Conservation (phyloP, 2,329 filamentous ascomycete genomes). For the Rhynchosporium agropyri region DNA sequence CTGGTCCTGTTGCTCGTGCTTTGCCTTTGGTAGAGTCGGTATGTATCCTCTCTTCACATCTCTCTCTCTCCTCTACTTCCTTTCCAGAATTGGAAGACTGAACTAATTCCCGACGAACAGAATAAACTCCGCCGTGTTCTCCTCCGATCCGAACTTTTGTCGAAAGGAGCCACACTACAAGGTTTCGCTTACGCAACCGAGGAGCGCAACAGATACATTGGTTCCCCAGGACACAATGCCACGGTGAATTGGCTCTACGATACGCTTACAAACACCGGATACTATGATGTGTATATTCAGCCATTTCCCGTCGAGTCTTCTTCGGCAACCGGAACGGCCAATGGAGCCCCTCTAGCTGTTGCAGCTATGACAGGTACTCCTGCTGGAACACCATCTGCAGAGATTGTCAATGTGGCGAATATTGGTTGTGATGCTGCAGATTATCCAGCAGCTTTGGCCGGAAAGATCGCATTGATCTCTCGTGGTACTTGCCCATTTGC, state of each 20-base stretch:
- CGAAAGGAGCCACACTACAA: conserved; percentile 26
- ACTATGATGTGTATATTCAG: conserved; percentile 32
- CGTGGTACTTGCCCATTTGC: conserved; percentile 73
- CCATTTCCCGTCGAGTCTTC: conserved; percentile 23
- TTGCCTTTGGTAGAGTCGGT: conserved; percentile 31
- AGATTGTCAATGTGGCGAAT: conserved; percentile 30
- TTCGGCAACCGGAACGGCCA: conserved; percentile 21
- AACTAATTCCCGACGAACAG: conserved; percentile 13
- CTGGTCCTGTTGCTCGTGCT: conserved; percentile 12
- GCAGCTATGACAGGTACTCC: conserved; percentile 27
- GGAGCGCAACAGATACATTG: conserved; percentile 29
- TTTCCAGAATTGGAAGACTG: neutral
- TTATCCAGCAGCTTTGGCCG: conserved; percentile 59
- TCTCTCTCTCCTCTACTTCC: neutral
- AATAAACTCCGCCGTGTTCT: conserved; percentile 28
- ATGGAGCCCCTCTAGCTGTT: conserved; percentile 17
- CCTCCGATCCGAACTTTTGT: conserved; percentile 24
- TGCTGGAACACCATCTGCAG: conserved; percentile 21
- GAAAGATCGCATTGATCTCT: conserved; percentile 69
- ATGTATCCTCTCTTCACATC: neutral
- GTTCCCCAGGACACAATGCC: conserved; percentile 42
- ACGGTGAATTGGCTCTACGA: conserved; percentile 50
- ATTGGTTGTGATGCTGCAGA: conserved; percentile 48
- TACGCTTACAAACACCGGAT: conserved; percentile 19
- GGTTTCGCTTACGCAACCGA: conserved; percentile 27